A percentile compares a stretch with the other conserved stretches of the same genome.
phyloP scores from a whole-genome alignment of 306 rosid species.

The Lathyrus oleraceus region DNA sequence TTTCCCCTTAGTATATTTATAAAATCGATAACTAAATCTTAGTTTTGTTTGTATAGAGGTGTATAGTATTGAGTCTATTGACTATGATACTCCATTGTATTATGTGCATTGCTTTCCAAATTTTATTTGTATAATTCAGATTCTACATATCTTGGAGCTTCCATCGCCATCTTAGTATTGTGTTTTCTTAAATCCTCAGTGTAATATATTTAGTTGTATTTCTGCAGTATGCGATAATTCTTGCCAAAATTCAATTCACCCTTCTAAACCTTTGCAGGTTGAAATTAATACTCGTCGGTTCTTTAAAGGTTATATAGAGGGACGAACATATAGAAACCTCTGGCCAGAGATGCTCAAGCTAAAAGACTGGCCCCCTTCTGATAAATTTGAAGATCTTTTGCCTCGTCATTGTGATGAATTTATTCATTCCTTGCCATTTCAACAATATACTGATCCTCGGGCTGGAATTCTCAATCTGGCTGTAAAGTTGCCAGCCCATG shows the following conservation, averaged over 20 bases:
- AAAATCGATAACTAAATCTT: slow-evolving; percentile 5
- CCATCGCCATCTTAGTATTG: slow-evolving; percentile 15
- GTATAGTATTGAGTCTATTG: slow-evolving; percentile 11
- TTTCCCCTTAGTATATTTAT: neutral
- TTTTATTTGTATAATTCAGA: slow-evolving; percentile 24
- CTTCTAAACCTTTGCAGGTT: slow-evolving; percentile 57
- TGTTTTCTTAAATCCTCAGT: slow-evolving; percentile 20
- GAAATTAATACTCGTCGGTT: slow-evolving; percentile 62
- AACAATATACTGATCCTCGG: slow-evolving; percentile 81
- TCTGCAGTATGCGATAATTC: slow-evolving; percentile 13
- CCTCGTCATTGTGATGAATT: slow-evolving; percentile 95
- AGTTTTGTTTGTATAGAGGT: neutral
- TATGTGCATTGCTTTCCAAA: slow-evolving; percentile 5
- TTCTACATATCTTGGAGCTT: slow-evolving; percentile 18
- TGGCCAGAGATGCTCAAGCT: slow-evolving; percentile 98
- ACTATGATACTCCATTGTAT: neutral
- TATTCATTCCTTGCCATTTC: slow-evolving; percentile 72
- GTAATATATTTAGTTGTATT: slow-evolving; percentile 14
- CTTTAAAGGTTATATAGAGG: slow-evolving; percentile 73
- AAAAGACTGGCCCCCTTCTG: slow-evolving; percentile 96
- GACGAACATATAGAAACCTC: slow-evolving; percentile 64
- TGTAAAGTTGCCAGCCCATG: slow-evolving; percentile 72
- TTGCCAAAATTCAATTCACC: slow-evolving; percentile 17
- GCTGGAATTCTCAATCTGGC: slow-evolving; percentile 78
- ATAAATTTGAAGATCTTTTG: slow-evolving; percentile 76